phyloP scores from a whole-genome alignment of 352 stramenopile genomes.

The Globisporangium mamillatum region DNA sequence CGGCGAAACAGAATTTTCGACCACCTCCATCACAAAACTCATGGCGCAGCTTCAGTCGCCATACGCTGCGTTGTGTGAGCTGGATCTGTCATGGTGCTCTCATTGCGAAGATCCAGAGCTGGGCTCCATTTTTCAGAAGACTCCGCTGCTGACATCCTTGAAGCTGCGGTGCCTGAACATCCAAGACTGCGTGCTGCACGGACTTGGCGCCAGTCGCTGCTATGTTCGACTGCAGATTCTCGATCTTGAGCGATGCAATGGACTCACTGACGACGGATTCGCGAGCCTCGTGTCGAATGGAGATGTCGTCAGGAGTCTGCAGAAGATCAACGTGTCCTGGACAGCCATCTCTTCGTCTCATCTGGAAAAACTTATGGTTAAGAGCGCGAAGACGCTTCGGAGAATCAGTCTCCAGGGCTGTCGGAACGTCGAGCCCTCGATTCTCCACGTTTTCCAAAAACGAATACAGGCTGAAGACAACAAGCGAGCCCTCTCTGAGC shows the following conservation, averaged over 20 bases:
- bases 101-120: slow-evolving; percentile 13
- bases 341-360: slow-evolving; percentile 15
- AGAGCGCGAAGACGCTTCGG: slow-evolving; percentile 10
- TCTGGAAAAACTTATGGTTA: slow-evolving; percentile 5
- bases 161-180: slow-evolving; percentile 22
- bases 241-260: slow-evolving; percentile 25
- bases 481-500: background rate
- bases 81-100: slow-evolving; percentile 28
- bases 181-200: slow-evolving; percentile 11
- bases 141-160: slow-evolving; percentile 13
- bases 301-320: background rate
- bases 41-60: background rate
- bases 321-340: slow-evolving; percentile 25
- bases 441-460: slow-evolving; percentile 16
- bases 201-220: background rate
- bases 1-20: slow-evolving; percentile 19
- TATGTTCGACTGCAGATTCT: slow-evolving; percentile 14
- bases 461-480: slow-evolving; percentile 1
- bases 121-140: slow-evolving; percentile 10
- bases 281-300: slow-evolving; percentile 4
- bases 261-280: slow-evolving; percentile 18
- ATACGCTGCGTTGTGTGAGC: background rate
- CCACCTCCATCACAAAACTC: slow-evolving; percentile 8
- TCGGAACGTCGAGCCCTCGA: slow-evolving; percentile 4
- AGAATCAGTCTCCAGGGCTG: slow-evolving; percentile 25